phyloP scores from a whole-genome alignment of 805 yeast genomes.

The Lipomyces sp. region DNA sequence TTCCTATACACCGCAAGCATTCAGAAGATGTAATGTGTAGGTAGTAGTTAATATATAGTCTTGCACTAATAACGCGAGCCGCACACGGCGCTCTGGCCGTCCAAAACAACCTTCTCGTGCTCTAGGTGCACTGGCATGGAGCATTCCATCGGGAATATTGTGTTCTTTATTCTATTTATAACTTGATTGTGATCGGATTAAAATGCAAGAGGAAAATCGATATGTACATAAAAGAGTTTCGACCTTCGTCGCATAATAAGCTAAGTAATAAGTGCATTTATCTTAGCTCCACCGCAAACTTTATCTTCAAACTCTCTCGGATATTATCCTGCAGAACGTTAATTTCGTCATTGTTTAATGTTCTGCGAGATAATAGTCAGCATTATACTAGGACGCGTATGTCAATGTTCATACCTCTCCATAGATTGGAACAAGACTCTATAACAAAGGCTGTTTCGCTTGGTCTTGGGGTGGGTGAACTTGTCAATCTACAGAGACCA shows the following conservation, averaged over 20 bases:
- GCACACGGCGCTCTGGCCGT: no score
- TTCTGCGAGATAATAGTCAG: slow-evolving; percentile 51
- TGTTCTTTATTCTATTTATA: no score
- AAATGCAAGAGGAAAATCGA: no score
- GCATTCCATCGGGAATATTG: no score
- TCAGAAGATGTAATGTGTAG: no score
- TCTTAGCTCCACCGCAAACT: slow-evolving; percentile 27
- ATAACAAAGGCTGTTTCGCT: slow-evolving; percentile 79
- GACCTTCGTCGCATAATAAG: not conserved
- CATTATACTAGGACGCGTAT: not conserved
- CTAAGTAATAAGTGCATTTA: not conserved
- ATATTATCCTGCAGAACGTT: slow-evolving; percentile 73
- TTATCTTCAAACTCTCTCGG: slow-evolving; percentile 55
- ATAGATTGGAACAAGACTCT: slow-evolving; percentile 91
- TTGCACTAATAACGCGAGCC: no score
- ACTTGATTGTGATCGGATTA: no score
- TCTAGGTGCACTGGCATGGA: no score
- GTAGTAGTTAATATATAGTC: no score
- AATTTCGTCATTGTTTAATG: slow-evolving; percentile 82
- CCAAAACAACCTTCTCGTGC: no score
- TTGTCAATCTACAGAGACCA: slow-evolving; percentile 59
- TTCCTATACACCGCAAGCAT: not conserved
- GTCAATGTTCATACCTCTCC: slow-evolving; percentile 54
- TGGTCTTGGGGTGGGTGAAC: slow-evolving; percentile 83
- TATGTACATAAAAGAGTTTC: not conserved